phyloP scores from a whole-genome alignment of 2,329 filamentous ascomycete genomes.

The Nothophaeocryptopus gaeumannii region DNA sequence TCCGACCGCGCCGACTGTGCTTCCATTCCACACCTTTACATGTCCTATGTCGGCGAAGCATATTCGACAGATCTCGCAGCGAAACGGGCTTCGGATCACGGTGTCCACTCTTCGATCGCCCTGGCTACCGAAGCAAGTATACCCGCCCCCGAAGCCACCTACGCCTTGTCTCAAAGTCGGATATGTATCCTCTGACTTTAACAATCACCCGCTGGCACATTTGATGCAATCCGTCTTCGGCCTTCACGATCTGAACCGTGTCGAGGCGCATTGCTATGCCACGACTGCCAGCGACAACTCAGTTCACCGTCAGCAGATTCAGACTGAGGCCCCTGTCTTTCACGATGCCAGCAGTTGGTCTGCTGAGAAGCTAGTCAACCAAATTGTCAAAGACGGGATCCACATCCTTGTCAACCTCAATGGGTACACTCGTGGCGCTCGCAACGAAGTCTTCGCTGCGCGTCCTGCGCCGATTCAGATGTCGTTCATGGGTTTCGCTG shows the following conservation, averaged over 20 bases:
- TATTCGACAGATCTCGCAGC: slow-evolving; percentile 88
- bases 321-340: slow-evolving; percentile 87
- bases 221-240: slow-evolving; percentile 99
- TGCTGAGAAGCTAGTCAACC: slow-evolving; percentile 75
- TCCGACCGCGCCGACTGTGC: slow-evolving; percentile 85
- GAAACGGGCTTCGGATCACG: slow-evolving; percentile 90
- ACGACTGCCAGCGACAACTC: slow-evolving; percentile 90
- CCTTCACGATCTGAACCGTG: slow-evolving; percentile 69
- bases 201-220: slow-evolving; percentile 94
- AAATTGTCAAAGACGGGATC: slow-evolving; percentile 83
- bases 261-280: slow-evolving; percentile 90
- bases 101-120: slow-evolving; percentile 80
- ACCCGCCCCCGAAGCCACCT: slow-evolving; percentile 79
- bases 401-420: slow-evolving; percentile 98
- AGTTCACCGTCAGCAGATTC: slow-evolving; percentile 85
- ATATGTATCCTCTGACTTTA: slow-evolving; percentile 97
- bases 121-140: slow-evolving; percentile 81
- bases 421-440: slow-evolving; percentile 92
- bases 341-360: slow-evolving; percentile 84
- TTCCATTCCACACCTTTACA: slow-evolving; percentile 97
- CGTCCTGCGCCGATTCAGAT: slow-evolving; percentile 94
- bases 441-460: slow-evolving; percentile 95
- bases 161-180: slow-evolving; percentile 82
- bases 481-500: slow-evolving; percentile 99
- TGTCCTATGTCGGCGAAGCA: slow-evolving; percentile 88